Evolutionary conservation across 768 basidiomycete species (phyloP), one percentile per base, ranked within the genome.

Genomic region (Rhizopogon vesiculosus): DNA sequence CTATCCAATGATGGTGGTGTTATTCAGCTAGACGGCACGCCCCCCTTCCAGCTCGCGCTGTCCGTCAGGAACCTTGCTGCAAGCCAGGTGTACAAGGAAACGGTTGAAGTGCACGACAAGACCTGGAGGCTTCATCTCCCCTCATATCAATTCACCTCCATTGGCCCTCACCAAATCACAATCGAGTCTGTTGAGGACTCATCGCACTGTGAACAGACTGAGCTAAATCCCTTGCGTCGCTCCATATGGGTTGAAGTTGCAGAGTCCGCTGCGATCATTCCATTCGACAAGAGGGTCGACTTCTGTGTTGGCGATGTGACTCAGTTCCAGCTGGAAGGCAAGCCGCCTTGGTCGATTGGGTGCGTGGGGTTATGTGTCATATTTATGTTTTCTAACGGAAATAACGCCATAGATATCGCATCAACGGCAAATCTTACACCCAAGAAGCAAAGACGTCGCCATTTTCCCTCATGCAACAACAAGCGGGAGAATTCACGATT

Each of bases 251-350:
- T 94, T 12, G 93, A 98, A 61, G 93, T 98, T n/a, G 91, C 93
- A 3, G 97, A 99, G 71, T 92, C 92, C 1, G 97, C 97, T 8
- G 85, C 91, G 12, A 93, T 99, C 53, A 80, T 93, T 45, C 88
- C 96, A 5, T 83, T 93, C 61, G 88, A 89, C 62, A 76, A 86
- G 55, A 79, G 84, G 55, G 78, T 78, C 61, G 87, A 98, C 64
- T 86, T 89, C 58, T 99, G 97, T 71, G 88, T 91, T 2, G 96
- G 95, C 8, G 93, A 98, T 57, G 78, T 85, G 29, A 78, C 90
- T 8, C 92, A 92, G 59, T 98, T 97, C 78, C 87, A 95, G 66
- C 76, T 99, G 15, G 93, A 97, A 70, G 97, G 97, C 43, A 89
- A 84, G 33, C 89, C 94, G 15, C 93, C 96, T 3, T 98, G 94